phyloP scores from a whole-genome alignment of 768 basidiomycete species.

The Tulasnella sp. region DNA sequence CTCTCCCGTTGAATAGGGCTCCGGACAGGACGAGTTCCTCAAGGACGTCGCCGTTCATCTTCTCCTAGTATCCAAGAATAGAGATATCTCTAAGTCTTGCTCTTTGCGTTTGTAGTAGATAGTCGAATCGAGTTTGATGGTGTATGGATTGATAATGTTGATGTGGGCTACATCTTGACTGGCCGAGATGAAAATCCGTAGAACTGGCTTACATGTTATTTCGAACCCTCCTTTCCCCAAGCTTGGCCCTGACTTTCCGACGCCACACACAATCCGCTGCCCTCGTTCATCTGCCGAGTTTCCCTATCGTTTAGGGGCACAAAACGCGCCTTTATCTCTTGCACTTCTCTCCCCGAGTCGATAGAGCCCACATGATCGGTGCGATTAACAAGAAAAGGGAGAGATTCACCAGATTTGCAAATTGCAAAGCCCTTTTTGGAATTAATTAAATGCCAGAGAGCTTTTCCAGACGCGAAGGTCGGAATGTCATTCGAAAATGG shows the following conservation, averaged over 20 bases:
- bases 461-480: no score
- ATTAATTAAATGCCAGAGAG: no score
- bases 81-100: neutral
- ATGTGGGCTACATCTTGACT: neutral
- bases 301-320: no score
- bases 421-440: no score
- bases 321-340: no score
- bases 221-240: neutral
- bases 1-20: conserved; percentile 51
- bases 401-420: no score
- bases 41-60: conserved; percentile 38
- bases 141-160: neutral
- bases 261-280: no score
- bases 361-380: no score
- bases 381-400: no score
- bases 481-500: no score
- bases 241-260: neutral
- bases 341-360: no score
- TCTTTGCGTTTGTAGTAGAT: neutral
- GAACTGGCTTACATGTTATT: neutral
- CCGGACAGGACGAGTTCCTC: conserved; percentile 73
- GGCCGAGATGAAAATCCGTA: conserved; percentile 4
- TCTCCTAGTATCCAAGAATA: neutral
- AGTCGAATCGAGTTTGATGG: neutral
- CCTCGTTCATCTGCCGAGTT: no score